These are phyloP conservation scores for Aspergillus pseudoviridinutans DNA, from an alignment of 2,329 filamentous ascomycete species.

Conservation along the genomic window DNA sequence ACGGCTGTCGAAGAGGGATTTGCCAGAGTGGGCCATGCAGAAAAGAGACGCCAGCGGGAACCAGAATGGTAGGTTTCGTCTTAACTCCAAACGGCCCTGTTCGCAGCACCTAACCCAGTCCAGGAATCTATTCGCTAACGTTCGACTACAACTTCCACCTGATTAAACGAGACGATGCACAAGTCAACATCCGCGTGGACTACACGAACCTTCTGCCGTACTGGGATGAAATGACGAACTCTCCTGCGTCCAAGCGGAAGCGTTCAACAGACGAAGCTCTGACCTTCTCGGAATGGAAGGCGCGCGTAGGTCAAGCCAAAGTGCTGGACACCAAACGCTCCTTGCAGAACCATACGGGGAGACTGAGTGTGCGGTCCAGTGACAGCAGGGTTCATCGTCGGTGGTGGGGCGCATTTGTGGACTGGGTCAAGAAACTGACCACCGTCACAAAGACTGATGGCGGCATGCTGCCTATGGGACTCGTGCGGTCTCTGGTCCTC, in stretches of 20 bases:
- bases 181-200: conserved; percentile 17
- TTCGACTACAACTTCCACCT: conserved; percentile 16
- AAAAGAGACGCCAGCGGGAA: conserved; percentile 4
- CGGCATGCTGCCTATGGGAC: conserved; percentile 4
- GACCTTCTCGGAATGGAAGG: conserved; percentile 1
- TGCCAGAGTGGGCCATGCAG: conserved; percentile 7
- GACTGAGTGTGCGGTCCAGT: not conserved
- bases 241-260: conserved; percentile 5
- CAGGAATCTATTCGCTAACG: not conserved
- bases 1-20: not conserved
- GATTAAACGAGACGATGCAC: conserved; percentile 14
- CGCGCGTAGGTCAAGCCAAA: not conserved
- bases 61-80: conserved; percentile 1
- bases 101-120: not conserved
- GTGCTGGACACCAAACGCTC: not conserved
- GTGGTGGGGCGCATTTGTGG: conserved; percentile 10
- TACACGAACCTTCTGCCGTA: conserved; percentile 16
- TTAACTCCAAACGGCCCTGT: not conserved
- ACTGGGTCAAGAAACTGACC: conserved; percentile 11
- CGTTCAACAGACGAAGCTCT: conserved; percentile 2
- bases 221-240: conserved; percentile 16
- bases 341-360: not conserved
- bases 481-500: conserved; percentile 2
- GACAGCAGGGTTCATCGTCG: conserved; percentile 1
- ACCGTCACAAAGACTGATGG: conserved; percentile 6